Evolutionary conservation across 2,329 filamentous ascomycete species (phyloP).

Genomic region (Balansia obtecta): DNA sequence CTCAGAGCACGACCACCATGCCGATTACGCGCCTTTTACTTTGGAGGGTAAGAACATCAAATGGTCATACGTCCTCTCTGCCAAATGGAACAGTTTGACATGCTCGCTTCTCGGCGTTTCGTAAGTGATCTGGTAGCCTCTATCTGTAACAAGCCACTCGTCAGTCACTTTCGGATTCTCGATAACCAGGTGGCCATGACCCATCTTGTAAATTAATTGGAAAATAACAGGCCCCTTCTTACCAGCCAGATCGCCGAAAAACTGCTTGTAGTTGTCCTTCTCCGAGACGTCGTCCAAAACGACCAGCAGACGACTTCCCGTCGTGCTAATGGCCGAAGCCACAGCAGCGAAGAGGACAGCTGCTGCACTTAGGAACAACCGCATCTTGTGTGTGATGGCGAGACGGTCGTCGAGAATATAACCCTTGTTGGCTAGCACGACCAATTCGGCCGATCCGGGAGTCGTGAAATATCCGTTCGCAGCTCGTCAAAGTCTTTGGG

Average conservation of each 20-base stretch:
- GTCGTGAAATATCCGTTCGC: background rate
- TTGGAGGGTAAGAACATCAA: slow-evolving; percentile 79
- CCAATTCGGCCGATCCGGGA: background rate
- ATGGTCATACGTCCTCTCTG: slow-evolving; percentile 84
- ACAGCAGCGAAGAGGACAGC: slow-evolving; percentile 53
- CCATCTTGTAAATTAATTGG: too few relatives aligned
- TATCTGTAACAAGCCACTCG: slow-evolving; percentile 37
- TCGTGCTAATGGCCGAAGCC: slow-evolving; percentile 65
- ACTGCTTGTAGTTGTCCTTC: slow-evolving; percentile 71
- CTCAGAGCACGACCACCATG: too few relatives aligned
- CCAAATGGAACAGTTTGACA: slow-evolving; percentile 70
- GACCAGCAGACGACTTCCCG: slow-evolving; percentile 70
- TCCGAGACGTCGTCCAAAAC: slow-evolving; percentile 74
- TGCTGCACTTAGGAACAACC: slow-evolving; percentile 60
- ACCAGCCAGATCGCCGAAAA: slow-evolving; percentile 63
- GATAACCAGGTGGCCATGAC: too few relatives aligned
- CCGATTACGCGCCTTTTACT: slow-evolving; percentile 58
- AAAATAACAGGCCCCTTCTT: slow-evolving; percentile 14
- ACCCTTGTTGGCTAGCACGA: background rate
- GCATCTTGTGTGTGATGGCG: slow-evolving; percentile 38
- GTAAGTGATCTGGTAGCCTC: slow-evolving; percentile 71
- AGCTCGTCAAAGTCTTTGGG: slow-evolving; percentile 5
- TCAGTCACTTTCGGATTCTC: slow-evolving; percentile 10
- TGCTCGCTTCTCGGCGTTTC: slow-evolving; percentile 72
- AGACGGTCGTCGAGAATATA: background rate